phyloP scores from a whole-genome alignment of 345 rosid species.

The Pistacia vera region DNA sequence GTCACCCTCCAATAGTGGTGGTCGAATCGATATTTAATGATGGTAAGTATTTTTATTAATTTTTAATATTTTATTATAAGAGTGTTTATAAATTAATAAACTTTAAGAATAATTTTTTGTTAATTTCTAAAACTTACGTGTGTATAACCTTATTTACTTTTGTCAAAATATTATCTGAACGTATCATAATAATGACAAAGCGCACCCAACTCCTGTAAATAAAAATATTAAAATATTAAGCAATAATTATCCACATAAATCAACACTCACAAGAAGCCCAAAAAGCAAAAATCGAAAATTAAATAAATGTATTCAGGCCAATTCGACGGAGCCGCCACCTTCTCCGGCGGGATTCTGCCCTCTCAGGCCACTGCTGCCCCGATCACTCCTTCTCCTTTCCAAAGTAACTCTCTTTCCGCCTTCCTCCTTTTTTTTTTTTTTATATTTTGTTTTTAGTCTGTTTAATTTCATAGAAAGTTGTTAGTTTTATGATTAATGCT shows the following conservation, averaged over 20 bases:
- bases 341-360: conserved; percentile 95
- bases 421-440: not conserved
- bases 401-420: conserved; percentile 40
- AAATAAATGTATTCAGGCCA: conserved; percentile 59
- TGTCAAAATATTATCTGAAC: too few species aligned
- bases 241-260: not conserved
- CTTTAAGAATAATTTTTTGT: too few species aligned
- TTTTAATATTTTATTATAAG: too few species aligned
- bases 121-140: not conserved
- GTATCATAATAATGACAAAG: too few species aligned
- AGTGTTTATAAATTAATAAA: too few species aligned
- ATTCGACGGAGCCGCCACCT: conserved; percentile 76
- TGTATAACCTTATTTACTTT: too few species aligned
- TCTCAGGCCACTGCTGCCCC: conserved; percentile 58
- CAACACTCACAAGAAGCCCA: not conserved
- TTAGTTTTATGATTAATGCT: too few species aligned
- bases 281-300: not conserved
- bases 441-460: not conserved
- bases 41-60: too few species aligned
- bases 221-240: not conserved
- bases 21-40: too few species aligned
- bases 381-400: conserved; percentile 48
- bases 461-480: not conserved
- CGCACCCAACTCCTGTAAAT: not conserved
- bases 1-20: too few species aligned